Evolutionary conservation across 2,329 filamentous ascomycete genomes (phyloP), one percentile per base, ranked within the genome.

Genomic region (Saccharata proteae): DNA sequence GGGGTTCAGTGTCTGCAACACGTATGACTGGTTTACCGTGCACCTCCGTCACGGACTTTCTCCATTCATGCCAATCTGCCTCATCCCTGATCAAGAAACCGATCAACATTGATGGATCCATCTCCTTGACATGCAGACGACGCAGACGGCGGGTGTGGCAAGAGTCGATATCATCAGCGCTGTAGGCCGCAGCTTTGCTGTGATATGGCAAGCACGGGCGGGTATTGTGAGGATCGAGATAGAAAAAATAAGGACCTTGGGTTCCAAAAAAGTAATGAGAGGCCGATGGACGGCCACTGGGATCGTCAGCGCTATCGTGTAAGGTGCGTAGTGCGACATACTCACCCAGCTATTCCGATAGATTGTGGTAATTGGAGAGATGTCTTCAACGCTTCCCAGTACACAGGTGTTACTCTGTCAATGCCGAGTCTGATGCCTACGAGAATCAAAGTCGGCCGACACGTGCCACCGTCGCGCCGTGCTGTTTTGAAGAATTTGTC

Each of bases 31-130:
- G 67, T 54, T 93, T 94, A 7, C 54, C 53, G 35, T 81, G 74
- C 6, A 80, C 74, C 43, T 80, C 72, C 43, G 74, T 74, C 3
- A 93, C 68, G n/a, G 74, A 70, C 36, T 71, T 64, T 47, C 82
- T 79, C 86, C 86, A 96, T 32, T 74, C 69, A 22, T 69, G 60
- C 79, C 88, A 96, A 43, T 98, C 90, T 25, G 77, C 69, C 44
- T 88, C 77, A 36, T 81, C 74, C 23, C 69, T 71, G 39, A 98
- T 85, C 20, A 98, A 60, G 47, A 96, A 96, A 4, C 84, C 88
- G 41, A 98, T 82, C 24, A 98, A 62, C 90, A 98, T 98, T 48
- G 85, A 94, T 0, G 90, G 90, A 47, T 98, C 90, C 82, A 98
- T 90, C 49, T 96, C 86, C 37, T 76, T 75, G 29, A 98, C 69